Evolutionary conservation across 1,284 basidiomycete species (phyloP).

Genomic region (Volvariella surrecta): DNA sequence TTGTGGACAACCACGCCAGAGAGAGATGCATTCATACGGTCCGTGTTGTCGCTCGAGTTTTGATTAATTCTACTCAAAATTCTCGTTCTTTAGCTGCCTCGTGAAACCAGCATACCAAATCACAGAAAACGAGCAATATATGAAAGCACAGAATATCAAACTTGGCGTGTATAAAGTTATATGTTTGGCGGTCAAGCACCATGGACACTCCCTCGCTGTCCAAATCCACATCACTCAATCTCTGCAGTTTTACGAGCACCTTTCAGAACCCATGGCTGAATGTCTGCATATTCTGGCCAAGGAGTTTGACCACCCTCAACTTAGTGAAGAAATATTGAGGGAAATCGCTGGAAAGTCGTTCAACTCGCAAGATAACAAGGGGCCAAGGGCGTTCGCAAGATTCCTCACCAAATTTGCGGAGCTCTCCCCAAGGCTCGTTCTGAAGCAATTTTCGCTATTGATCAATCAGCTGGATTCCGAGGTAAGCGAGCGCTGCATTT

Average conservation of each 20-base stretch:
- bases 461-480: constrained; percentile 89
- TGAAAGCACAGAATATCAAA: constrained; percentile 74
- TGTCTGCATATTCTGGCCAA: constrained; percentile 74
- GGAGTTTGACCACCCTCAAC: constrained; percentile 85
- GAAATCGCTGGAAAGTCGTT: constrained; percentile 80
- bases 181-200: constrained; percentile 88
- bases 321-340: constrained; percentile 86
- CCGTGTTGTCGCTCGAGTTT: constrained; percentile 17
- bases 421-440: constrained; percentile 74
- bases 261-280: constrained; percentile 92
- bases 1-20: constrained; percentile 87
- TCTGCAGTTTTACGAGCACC: constrained; percentile 91
- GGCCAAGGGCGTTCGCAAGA: constrained; percentile 77
- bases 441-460: constrained; percentile 87
- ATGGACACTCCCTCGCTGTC: constrained; percentile 76
- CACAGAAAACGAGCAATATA: constrained; percentile 80
- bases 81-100: constrained; percentile 54
- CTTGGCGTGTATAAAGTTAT: constrained; percentile 82
- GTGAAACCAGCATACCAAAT: constrained; percentile 83
- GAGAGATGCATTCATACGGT: constrained; percentile 80
- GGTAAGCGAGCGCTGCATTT: constrained; percentile 29
- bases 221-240: constrained; percentile 91
- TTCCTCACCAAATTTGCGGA: constrained; percentile 85
- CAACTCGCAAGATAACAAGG: constrained; percentile 79
- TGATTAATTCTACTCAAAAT: constrained; percentile 1